Evolutionary conservation across 169 alveolate species (phyloP), one percentile per base, ranked within the genome.

Genomic region (Plasmodium inui): DNA sequence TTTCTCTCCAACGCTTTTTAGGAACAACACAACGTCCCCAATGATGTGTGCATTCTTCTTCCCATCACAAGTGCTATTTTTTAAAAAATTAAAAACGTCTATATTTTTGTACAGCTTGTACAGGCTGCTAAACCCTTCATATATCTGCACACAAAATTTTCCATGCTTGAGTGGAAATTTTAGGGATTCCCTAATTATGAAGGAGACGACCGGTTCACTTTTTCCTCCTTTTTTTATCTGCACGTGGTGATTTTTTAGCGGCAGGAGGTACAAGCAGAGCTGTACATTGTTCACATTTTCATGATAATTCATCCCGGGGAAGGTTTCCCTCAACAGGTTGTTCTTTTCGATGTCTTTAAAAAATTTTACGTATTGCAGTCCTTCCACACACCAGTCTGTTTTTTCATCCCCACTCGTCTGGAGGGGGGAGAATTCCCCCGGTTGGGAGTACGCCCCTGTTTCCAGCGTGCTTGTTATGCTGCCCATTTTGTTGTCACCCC

Each of bases 1-100:
- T 79, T 79, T 88, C 9, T 88, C 94, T n/a, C 94, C 94, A 28
- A 88, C 82, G 30, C 72, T 88, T 88, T 88, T 88, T 57, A 88
- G 82, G 71, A 78, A 88, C 57, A 88, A 57, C 17, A 79, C 94
- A 50, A 80, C 44, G 12, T 88, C 90, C 26, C 94, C 89, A 61
- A 8, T 88, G 26, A 53, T 88, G 50, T 79, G 82, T 88, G 74
- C 10, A 88, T 78, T 78, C 17, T 19, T 46, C 30, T 76, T 80
- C 32, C 82, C 50, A 78, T 79, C 71, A 19, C 53, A 12, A 67
- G 44, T 88, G 34, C 50, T 28, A 73, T 78, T 80, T 88, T 88
- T 76, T 79, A 88, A 88, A 79, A 88, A 76, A 78, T 76, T 41
- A 26, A 78, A 70, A 76, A 88, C 74, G 28, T 76, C 73, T 19